Base-by-base conservation (phyloP, 2,329 filamentous ascomycete genomes). In the Beauveria sp. region DNA sequence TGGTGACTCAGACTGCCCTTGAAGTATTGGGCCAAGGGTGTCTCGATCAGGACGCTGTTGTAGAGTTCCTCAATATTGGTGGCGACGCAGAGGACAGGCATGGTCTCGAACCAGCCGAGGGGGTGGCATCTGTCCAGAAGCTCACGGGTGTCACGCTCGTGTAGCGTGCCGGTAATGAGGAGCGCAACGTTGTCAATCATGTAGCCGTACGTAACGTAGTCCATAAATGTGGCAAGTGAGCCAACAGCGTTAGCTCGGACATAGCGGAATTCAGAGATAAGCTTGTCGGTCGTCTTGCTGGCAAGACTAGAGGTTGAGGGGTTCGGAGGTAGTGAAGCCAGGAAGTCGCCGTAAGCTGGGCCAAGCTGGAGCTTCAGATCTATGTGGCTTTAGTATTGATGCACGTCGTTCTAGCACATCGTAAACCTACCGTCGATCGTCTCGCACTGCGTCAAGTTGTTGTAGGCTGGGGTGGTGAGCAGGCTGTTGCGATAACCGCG, bases 141-240 rank as follows among this genome's bases (percentile, higher is more conserved):
- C 78, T 99, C 95, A 63, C 93, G 87, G 3, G 95, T 99, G 74
- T 99, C 95, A 73, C 95, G 86, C 78, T 99, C 96, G 77, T 99
- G 95, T 34, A 99, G 84, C 14, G 95, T 99, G 65, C 95, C 95
- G 24, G 95, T 99, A 75, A 99, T 99, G 70, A 99, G 86, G 46
- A 99, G 87, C 45, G 96, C 95, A 58, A 99, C 92, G 70, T 99
- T 99, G 78, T 99, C 95, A 76, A 99, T 99, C 95, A 99, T 99
- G 82, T 99, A 99, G 65, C 93, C 93, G 74, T 99, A 99, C 1
- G 95, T 99, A 64, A 99, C 81, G 76, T 96, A 99, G 75, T 98
- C 92, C 85, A 99, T 92, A 76, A 99, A 99, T 73, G 91, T 92
- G 65, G 93, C 88, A 43, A 97, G 86, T 1, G 92, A 91, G 18